A percentile compares a stretch with the other conserved stretches of the same genome.
These are phyloP conservation scores for Exophiala oligosperma DNA, from an alignment of 2,329 filamentous ascomycete species.

Conservation along the genomic window DNA sequence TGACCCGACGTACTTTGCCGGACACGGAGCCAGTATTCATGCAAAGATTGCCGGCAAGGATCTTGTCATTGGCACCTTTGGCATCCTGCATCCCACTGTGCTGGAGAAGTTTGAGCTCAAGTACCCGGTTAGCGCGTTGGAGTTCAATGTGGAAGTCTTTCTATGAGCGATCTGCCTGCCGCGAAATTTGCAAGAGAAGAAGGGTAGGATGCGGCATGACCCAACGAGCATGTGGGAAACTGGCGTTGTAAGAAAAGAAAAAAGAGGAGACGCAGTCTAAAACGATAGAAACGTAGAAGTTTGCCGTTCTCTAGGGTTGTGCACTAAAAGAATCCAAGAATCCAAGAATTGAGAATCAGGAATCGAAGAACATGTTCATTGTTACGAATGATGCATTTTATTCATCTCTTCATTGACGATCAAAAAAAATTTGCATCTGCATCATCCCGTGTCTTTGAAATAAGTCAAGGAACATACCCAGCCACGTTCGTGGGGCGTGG, in stretches of 20 bases:
- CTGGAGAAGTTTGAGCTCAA: conserved; percentile 90
- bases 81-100: conserved; percentile 89
- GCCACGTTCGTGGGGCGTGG: not conserved
- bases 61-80: conserved; percentile 80
- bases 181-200: too few species aligned
- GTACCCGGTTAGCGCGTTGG: conserved; percentile 90
- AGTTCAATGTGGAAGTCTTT: conserved; percentile 93
- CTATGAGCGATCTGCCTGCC: conserved; percentile 51
- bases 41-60: conserved; percentile 73
- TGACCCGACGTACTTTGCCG: conserved; percentile 87
- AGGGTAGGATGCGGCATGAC: not conserved
- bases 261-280: not conserved
- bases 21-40: conserved; percentile 83
- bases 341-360: not conserved
- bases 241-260: not conserved
- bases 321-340: too few species aligned
- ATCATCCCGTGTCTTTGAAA: not conserved
- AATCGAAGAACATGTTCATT: not conserved
- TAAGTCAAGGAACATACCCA: not conserved
- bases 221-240: not conserved
- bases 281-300: not conserved
- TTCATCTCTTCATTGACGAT: not conserved
- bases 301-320: too few species aligned
- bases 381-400: not conserved
- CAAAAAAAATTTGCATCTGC: not conserved